Percentiles rank a stretch among this genome's conserved stretches.
These are phyloP conservation scores for Globisporangium nagaii DNA, from an alignment of 352 stramenopile genomes.

Conservation along the genomic window DNA sequence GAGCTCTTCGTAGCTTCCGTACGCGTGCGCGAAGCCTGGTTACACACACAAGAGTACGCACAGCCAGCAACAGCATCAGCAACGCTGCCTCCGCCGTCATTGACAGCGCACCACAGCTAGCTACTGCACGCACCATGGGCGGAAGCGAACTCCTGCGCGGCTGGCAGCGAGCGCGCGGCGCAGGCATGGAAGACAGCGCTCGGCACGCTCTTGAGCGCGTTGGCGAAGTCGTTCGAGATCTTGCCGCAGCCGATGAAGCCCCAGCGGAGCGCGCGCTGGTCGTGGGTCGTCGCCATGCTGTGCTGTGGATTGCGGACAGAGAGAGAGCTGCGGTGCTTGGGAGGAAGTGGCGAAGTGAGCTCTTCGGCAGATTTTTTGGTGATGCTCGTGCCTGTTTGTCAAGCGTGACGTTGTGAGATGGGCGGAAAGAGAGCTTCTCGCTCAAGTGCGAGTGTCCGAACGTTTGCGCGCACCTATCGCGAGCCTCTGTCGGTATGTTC, in stretches of 20 bases:
- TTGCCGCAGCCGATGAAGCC: slow-evolving; percentile 48
- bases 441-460: neutral
- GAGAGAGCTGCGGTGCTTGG: neutral
- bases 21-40: slow-evolving; percentile 41
- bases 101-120: too few species aligned
- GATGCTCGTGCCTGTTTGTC: neutral
- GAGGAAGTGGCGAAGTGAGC: neutral
- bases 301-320: neutral
- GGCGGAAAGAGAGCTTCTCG: neutral
- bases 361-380: too few species aligned
- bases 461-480: neutral
- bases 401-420: neutral
- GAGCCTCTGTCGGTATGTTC: neutral
- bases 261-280: slow-evolving; percentile 20
- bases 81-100: too few species aligned
- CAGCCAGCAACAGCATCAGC: neutral
- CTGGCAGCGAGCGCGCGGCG: slow-evolving; percentile 30
- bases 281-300: neutral
- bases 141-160: slow-evolving; percentile 28
- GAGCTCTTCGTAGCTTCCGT: slow-evolving; percentile 83
- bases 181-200: slow-evolving; percentile 28
- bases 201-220: slow-evolving; percentile 28
- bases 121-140: slow-evolving; percentile 16
- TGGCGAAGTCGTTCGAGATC: slow-evolving; percentile 45
- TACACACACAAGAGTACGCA: neutral